Percentiles rank a stretch among this genome's conserved stretches.
phyloP scores from a whole-genome alignment of 495 filamentous ascomycete species.

The Opeltia flavorubescens region DNA sequence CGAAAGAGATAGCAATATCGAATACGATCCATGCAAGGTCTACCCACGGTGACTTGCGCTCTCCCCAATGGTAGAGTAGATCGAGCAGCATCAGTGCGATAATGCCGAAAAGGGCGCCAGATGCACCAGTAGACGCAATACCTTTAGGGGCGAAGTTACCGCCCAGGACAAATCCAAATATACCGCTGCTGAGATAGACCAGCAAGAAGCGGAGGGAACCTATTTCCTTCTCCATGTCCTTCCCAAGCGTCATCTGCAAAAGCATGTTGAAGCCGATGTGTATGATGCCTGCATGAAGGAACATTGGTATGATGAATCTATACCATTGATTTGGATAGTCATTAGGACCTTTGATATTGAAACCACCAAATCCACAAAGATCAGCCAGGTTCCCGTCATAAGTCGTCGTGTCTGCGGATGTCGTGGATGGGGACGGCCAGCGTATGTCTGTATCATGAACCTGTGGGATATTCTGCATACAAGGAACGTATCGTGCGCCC shows the following conservation, averaged over 20 bases:
- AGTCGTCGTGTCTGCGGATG: slow-evolving; percentile 29
- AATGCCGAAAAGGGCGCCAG: slow-evolving; percentile 80
- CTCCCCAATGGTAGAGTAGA: slow-evolving; percentile 78
- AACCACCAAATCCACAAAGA: slow-evolving; percentile 61
- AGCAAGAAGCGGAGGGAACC: slow-evolving; percentile 73
- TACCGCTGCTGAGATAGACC: slow-evolving; percentile 80
- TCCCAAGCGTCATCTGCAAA: slow-evolving; percentile 71
- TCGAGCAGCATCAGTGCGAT: slow-evolving; percentile 80
- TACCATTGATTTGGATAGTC: slow-evolving; percentile 83
- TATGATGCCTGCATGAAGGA: slow-evolving; percentile 82
- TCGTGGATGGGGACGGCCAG: slow-evolving; percentile 71
- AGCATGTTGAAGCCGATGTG: slow-evolving; percentile 94
- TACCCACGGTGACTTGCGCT: slow-evolving; percentile 56
- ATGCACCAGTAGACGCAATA: slow-evolving; percentile 74
- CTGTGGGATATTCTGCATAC: slow-evolving; percentile 71
- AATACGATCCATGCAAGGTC: slow-evolving; percentile 75
- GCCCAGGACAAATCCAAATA: slow-evolving; percentile 92
- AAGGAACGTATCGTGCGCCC: slow-evolving; percentile 84
- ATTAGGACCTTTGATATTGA: slow-evolving; percentile 22
- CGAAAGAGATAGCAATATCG: slow-evolving; percentile 78
- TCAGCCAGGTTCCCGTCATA: slow-evolving; percentile 45
- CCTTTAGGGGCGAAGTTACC: slow-evolving; percentile 78
- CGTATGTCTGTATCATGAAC: slow-evolving; percentile 44
- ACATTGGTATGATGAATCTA: slow-evolving; percentile 90
- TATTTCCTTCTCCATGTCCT: slow-evolving; percentile 81